These are phyloP conservation scores for Prunus dulcis DNA, from an alignment of 306 rosid genomes.

Conservation along the genomic window DNA sequence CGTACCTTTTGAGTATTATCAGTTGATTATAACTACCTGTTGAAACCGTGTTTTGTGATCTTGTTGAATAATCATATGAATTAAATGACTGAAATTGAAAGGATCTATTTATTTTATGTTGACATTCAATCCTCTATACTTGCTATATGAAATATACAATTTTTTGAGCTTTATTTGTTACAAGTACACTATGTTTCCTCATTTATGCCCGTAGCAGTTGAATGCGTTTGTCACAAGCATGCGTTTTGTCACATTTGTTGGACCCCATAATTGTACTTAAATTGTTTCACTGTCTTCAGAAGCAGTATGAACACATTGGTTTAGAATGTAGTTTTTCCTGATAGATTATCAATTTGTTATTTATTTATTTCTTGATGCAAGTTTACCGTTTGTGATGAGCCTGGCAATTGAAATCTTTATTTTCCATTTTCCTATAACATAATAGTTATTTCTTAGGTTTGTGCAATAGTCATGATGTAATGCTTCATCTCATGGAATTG, in stretches of 20 bases:
- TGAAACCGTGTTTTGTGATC: background rate
- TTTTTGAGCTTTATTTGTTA: background rate
- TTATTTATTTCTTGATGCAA: background rate
- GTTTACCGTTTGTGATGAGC: background rate
- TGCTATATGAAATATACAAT: background rate
- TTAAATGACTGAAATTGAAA: background rate
- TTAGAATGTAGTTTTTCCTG: background rate
- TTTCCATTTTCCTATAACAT: background rate
- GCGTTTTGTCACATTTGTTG: background rate
- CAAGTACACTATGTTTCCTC: background rate
- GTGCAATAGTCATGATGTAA: background rate
- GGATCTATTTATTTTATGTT: background rate
- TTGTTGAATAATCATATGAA: background rate
- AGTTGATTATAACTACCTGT: background rate
- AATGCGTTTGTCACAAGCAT: background rate
- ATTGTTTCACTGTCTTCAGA: background rate
- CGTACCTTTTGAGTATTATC: background rate
- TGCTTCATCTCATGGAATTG: constrained; percentile 26
- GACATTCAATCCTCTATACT: background rate
- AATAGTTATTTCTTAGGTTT: background rate
- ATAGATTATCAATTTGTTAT: background rate
- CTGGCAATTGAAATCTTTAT: background rate
- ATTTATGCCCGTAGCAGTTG: background rate
- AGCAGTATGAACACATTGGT: background rate
- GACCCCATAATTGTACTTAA: background rate